Conservation (phyloP, 148 eudicot genomes). For the Chenopodium suecicum region DNA sequence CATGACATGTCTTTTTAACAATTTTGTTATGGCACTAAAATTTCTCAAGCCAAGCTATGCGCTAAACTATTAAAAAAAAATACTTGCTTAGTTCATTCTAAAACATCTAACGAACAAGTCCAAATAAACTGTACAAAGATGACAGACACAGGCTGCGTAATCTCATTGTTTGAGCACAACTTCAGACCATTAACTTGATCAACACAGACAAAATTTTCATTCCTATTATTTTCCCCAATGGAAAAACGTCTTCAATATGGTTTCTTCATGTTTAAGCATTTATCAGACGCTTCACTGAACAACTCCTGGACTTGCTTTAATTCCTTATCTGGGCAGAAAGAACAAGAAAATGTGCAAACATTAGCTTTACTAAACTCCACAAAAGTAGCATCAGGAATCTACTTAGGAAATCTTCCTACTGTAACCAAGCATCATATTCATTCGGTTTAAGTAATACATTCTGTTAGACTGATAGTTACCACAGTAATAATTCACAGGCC, state of each 20-base stretch:
- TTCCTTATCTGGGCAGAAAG: slow-evolving; percentile 61
- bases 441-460: neutral
- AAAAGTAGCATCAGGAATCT: neutral
- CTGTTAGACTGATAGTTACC: neutral
- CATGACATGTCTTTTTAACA: neutral
- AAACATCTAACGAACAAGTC: neutral
- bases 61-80: neutral
- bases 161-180: neutral
- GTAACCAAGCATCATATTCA: neutral
- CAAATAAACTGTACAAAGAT: neutral
- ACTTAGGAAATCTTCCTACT: neutral
- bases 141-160: neutral
- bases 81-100: neutral
- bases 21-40: neutral
- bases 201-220: neutral
- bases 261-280: slow-evolving; percentile 79
- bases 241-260: slow-evolving; percentile 52
- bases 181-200: neutral
- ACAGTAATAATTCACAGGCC: neutral
- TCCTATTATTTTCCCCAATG: no score
- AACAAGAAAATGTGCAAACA: neutral
- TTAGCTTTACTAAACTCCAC: neutral
- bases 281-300: slow-evolving; percentile 64
- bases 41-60: neutral
- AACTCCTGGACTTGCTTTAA: slow-evolving; percentile 85